phyloP scores from a whole-genome alignment of 495 filamentous ascomycete genomes.

The Talaromyces proteolyticus region DNA sequence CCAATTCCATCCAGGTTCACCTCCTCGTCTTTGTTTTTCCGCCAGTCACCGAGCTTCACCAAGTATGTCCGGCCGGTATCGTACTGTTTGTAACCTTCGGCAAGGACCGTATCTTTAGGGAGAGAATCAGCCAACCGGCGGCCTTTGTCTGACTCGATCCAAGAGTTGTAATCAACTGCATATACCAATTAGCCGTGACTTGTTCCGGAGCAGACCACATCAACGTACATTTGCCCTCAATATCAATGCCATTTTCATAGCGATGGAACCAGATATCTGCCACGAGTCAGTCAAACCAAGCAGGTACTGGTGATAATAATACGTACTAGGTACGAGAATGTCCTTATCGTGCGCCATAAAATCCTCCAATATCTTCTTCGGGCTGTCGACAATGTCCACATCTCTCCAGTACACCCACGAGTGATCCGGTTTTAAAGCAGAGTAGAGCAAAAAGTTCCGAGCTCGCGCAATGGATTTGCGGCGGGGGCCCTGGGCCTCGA shows the following conservation, averaged over 20 bases:
- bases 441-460: conserved; percentile 83
- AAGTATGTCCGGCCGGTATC: conserved; percentile 84
- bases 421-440: conserved; percentile 85
- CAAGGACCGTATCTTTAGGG: conserved; percentile 74
- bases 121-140: conserved; percentile 65
- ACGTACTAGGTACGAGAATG: conserved; percentile 91
- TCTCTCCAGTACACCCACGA: conserved; percentile 99
- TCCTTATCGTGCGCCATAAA: conserved; percentile 92
- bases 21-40: conserved; percentile 82
- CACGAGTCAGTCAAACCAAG: neutral
- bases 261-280: conserved; percentile 98
- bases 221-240: conserved; percentile 86
- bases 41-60: conserved; percentile 84
- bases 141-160: conserved; percentile 87
- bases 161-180: conserved; percentile 98
- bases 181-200: conserved; percentile 1
- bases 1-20: conserved; percentile 92
- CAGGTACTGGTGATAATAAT: no score
- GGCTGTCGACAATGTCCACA: conserved; percentile 91
- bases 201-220: no score
- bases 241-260: conserved; percentile 73
- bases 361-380: conserved; percentile 82
- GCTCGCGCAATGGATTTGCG: conserved; percentile 86
- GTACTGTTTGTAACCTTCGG: conserved; percentile 93
- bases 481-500: conserved; percentile 81